A percentile compares a stretch with the other conserved stretches of the same genome.
Evolutionary conservation across 208 protist species (phyloP).

Genomic region (Crithidia fasciculata): DNA sequence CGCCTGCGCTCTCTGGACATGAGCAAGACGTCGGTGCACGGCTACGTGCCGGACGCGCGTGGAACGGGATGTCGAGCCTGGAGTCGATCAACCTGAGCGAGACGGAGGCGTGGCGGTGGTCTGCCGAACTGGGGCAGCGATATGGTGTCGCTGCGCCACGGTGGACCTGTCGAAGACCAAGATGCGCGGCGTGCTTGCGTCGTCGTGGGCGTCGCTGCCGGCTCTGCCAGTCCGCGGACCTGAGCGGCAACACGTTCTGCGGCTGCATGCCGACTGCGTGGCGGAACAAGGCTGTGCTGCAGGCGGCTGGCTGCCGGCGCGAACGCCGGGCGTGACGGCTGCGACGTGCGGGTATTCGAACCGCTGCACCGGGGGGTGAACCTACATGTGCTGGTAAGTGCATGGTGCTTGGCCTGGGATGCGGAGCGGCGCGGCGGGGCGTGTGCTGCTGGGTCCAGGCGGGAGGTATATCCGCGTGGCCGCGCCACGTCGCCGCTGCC

Average conservation of each 20-base stretch:
- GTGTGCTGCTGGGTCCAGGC: too few relatives aligned
- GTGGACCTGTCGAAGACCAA: not conserved
- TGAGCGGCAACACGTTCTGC: slow-evolving; percentile 23
- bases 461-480: too few relatives aligned
- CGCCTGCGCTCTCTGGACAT: slow-evolving; percentile 31
- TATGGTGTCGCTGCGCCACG: slow-evolving; percentile 5
- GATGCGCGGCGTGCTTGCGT: not conserved
- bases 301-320: not conserved
- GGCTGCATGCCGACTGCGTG: slow-evolving; percentile 24
- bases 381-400: slow-evolving; percentile 13
- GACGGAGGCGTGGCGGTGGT: slow-evolving; percentile 26
- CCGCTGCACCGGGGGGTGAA: slow-evolving; percentile 4
- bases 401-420: too few relatives aligned
- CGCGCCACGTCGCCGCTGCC: too few relatives aligned
- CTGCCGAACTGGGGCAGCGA: slow-evolving; percentile 20
- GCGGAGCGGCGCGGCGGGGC: too few relatives aligned
- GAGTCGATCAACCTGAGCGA: slow-evolving; percentile 17
- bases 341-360: slow-evolving; percentile 11
- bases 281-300: slow-evolving; percentile 5
- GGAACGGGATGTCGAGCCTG: slow-evolving; percentile 27
- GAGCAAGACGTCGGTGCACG: slow-evolving; percentile 21
- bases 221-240: slow-evolving; percentile 8
- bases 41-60: slow-evolving; percentile 23
- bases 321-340: slow-evolving; percentile 1
- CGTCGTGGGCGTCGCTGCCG: slow-evolving; percentile 9